Evolutionary conservation across 768 basidiomycete genomes (phyloP), one percentile per base, ranked within the genome.

Genomic region (Phanerodontia chrysosporium): DNA sequence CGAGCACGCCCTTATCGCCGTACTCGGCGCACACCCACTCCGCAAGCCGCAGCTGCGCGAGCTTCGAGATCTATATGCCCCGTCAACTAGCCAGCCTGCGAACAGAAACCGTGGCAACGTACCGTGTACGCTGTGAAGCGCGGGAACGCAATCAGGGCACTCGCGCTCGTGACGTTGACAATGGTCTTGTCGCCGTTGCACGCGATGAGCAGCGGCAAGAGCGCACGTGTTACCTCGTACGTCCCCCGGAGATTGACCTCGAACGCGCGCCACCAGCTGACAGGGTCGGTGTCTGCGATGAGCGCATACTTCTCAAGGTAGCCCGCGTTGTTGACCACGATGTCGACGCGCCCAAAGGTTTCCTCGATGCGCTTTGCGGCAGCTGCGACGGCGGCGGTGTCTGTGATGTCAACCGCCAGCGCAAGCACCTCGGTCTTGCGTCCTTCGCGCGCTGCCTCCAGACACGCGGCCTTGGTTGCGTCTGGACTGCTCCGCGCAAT

Each of bases 401-500:
- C 16, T 21, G 29, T 36, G 21, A 58, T 27, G 57, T 58, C 57
- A 9, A 51, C 18, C 16, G 10, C 59, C 51, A 27, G 62, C 58
- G 30, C 49, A n/a, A 62, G 70, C 14, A 64, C 66, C 21, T 58
- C 29, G 29, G 32, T 28, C 2, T 28, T 1, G 2, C 22, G 49
- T 18, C 49, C 30, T 4, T 12, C 1, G 16, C 16, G 49, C 24
- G 25, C 16, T 1, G 27, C 28, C 1, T 16, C 27, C 13, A 51
- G 16, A 22, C 28, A 29, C 4, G 13, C 29, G 2, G 9, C 29
- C 29, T 51, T 51, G 30, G n/a, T 22, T 16, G 30, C 4, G 49
- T 28, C n/a, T 5, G 32, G 29, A 29, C 30, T 30, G 7, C 29
- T 32, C 29, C 68, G 66, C 0, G 68, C 62, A 36, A 64, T 58